These are phyloP conservation scores for Candida sakaeoensis DNA, from an alignment of 805 yeast species.

Conservation along the genomic window DNA sequence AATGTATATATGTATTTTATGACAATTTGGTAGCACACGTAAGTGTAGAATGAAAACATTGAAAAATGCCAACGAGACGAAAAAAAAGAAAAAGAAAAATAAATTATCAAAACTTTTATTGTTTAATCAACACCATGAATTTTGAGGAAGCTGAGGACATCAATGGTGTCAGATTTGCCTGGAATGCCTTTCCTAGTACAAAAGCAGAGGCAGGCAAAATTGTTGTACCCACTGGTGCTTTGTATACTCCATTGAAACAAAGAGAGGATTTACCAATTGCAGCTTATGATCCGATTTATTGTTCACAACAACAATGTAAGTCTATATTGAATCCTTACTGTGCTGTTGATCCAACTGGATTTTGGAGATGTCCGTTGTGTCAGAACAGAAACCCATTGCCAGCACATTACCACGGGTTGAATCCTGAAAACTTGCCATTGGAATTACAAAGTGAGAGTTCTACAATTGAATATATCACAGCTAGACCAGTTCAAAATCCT, in stretches of 20 bases:
- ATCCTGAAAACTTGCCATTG: slow-evolving; percentile 73
- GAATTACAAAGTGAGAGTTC: slow-evolving; percentile 69
- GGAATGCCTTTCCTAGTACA: slow-evolving; percentile 82
- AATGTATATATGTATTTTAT: background rate
- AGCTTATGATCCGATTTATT: slow-evolving; percentile 40
- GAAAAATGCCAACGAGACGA: slow-evolving; percentile 9
- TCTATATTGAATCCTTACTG: slow-evolving; percentile 86
- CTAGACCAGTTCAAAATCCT: slow-evolving; percentile 77
- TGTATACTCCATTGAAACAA: slow-evolving; percentile 89
- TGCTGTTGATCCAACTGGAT: slow-evolving; percentile 69
- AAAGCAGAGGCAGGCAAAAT: slow-evolving; percentile 85
- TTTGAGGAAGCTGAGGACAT: slow-evolving; percentile 44
- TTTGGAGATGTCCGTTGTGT: slow-evolving; percentile 89
- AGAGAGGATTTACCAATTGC: slow-evolving; percentile 67
- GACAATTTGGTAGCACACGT: slow-evolving; percentile 5
- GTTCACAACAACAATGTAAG: slow-evolving; percentile 71
- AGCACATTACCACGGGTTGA: slow-evolving; percentile 71
- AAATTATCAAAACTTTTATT: background rate
- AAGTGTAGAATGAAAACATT: background rate
- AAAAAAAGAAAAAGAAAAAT: too few species aligned
- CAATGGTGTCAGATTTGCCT: slow-evolving; percentile 43
- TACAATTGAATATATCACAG: slow-evolving; percentile 81
- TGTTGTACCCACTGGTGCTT: slow-evolving; percentile 90
- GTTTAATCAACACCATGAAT: slow-evolving; percentile 21
- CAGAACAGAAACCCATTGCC: slow-evolving; percentile 75